Evolutionary conservation across 768 basidiomycete species (phyloP).

Genomic region (Terana coerulea): DNA sequence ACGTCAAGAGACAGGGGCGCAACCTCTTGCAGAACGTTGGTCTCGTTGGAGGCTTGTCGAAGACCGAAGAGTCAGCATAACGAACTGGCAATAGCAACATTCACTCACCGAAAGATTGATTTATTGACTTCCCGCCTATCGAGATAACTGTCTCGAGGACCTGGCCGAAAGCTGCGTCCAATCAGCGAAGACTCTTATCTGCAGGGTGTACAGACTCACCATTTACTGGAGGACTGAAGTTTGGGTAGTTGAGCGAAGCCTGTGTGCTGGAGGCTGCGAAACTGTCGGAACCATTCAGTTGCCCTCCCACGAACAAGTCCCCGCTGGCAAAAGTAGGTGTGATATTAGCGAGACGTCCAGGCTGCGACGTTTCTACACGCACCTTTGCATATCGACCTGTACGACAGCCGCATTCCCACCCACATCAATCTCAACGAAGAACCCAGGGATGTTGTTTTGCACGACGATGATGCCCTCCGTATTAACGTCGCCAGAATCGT

Average conservation of each 20-base stretch:
- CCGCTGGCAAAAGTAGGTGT: not conserved
- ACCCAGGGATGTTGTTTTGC: not conserved
- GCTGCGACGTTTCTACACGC: not conserved
- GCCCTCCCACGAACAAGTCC: conserved; percentile 8
- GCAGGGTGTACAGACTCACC: not conserved
- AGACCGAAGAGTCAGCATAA: no score
- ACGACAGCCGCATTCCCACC: conserved; percentile 6
- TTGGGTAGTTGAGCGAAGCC: not conserved
- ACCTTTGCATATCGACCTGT: conserved; percentile 10
- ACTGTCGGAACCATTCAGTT: not conserved
- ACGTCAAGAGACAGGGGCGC: not conserved
- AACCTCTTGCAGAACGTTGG: no score
- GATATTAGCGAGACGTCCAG: not conserved
- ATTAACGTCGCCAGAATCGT: no score
- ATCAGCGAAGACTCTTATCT: no score
- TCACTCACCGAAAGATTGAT: conserved; percentile 3
- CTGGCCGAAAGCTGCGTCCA: not conserved
- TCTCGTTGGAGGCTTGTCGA: no score
- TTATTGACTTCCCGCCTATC: not conserved
- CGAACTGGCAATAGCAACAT: not conserved
- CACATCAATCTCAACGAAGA: conserved; percentile 9
- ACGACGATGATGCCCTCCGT: conserved; percentile 2
- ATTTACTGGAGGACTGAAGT: not conserved
- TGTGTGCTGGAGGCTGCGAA: not conserved
- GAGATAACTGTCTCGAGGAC: not conserved